These are phyloP conservation scores for Pleurotus giganteus DNA, from an alignment of 768 basidiomycete genomes.

Conservation along the genomic window DNA sequence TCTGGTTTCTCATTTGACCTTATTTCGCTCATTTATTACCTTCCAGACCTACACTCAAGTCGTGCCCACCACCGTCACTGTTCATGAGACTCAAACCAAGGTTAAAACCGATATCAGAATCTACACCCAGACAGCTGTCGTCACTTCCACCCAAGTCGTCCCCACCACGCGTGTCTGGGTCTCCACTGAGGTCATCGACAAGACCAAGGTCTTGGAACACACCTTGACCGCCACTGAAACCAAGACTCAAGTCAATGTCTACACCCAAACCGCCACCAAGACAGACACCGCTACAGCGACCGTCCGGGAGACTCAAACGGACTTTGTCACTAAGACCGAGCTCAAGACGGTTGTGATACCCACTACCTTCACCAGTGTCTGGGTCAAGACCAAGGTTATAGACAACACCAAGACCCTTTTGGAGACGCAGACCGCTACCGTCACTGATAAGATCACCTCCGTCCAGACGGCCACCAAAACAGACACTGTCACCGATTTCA, in stretches of 20 bases:
- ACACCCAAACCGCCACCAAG: slow-evolving; percentile 47
- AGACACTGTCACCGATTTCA: slow-evolving; percentile 48
- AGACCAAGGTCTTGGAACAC: slow-evolving; percentile 52
- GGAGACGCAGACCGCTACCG: slow-evolving; percentile 47
- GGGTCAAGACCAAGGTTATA: slow-evolving; percentile 52
- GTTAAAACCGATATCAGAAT: slow-evolving; percentile 40
- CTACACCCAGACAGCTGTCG: slow-evolving; percentile 41
- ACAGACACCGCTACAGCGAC: slow-evolving; percentile 49
- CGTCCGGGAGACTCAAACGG: slow-evolving; percentile 51
- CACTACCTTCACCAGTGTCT: slow-evolving; percentile 54
- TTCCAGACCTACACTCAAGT: slow-evolving; percentile 22
- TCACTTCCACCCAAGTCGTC: slow-evolving; percentile 51
- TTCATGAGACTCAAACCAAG: slow-evolving; percentile 31
- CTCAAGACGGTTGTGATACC: slow-evolving; percentile 52
- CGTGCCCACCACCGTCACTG: slow-evolving; percentile 38
- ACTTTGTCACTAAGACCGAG: slow-evolving; percentile 54
- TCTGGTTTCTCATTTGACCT: background rate
- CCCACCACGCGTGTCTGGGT: slow-evolving; percentile 68
- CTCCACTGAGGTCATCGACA: slow-evolving; percentile 63
- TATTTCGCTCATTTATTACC: slow-evolving; percentile 2
- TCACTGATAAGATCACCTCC: slow-evolving; percentile 52
- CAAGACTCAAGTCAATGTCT: slow-evolving; percentile 51
- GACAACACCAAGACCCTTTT: slow-evolving; percentile 62
- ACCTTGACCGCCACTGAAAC: slow-evolving; percentile 66
- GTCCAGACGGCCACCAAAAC: slow-evolving; percentile 58